A percentile compares a stretch with the other conserved stretches of the same genome.
Conservation (phyloP, 371 early-diverging fungal genomes). For the Sporodiniella umbellata region DNA sequence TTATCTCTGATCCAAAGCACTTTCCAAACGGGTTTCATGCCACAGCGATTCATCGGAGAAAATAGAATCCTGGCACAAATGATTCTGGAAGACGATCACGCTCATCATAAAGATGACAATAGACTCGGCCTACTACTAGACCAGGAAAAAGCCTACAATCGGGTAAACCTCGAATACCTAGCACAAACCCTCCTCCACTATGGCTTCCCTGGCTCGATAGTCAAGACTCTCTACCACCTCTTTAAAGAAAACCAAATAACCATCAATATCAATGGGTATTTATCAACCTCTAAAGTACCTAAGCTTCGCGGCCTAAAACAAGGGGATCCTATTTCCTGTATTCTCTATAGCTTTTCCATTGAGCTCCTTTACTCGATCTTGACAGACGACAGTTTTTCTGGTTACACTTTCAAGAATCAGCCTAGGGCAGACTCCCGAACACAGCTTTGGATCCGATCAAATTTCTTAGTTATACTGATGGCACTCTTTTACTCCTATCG, state of each 20-base stretch:
- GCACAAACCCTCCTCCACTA: background rate
- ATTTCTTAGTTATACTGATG: too few relatives aligned
- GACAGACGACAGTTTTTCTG: too few relatives aligned
- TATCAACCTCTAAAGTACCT: background rate
- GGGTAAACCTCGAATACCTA: slow-evolving; percentile 14
- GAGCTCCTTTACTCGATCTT: too few relatives aligned
- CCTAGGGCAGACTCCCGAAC: too few relatives aligned
- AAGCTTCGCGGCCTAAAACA: background rate
- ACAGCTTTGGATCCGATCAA: too few relatives aligned
- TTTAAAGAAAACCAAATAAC: background rate
- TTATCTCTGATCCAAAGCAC: too few relatives aligned
- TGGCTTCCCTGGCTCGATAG: slow-evolving; percentile 5
- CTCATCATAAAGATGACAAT: background rate
- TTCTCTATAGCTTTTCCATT: too few relatives aligned
- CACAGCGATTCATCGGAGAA: slow-evolving; percentile 6
- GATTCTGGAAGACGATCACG: slow-evolving; percentile 5
- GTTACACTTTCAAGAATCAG: too few relatives aligned
- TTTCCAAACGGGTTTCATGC: slow-evolving; percentile 2
- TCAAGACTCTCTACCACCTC: background rate
- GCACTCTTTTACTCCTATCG: too few relatives aligned
- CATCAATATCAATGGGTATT: background rate
- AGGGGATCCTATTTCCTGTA: background rate
- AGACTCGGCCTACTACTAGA: slow-evolving; percentile 11
- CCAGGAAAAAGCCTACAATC: slow-evolving; percentile 17
- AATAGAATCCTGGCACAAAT: slow-evolving; percentile 3